Conservation (phyloP, 2,329 filamentous ascomycete species). For the Talaromyces sp. region DNA sequence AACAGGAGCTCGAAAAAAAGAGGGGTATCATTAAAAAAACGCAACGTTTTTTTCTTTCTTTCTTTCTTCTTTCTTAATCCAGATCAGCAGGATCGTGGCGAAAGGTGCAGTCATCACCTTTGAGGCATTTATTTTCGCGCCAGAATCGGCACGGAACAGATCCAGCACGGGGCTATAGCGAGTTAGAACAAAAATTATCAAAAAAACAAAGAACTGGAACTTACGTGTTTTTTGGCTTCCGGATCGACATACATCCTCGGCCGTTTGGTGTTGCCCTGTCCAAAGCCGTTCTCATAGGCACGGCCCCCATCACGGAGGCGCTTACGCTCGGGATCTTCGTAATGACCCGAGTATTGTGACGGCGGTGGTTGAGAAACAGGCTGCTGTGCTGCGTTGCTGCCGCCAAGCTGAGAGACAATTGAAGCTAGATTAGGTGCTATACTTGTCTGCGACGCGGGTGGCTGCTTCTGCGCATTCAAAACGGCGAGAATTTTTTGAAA, state of each 20-base stretch:
- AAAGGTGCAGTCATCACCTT: slow-evolving; percentile 50
- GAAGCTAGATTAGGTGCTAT: slow-evolving; percentile 31
- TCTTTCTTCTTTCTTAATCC: neutral
- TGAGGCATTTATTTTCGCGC: slow-evolving; percentile 50
- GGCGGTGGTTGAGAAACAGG: slow-evolving; percentile 15
- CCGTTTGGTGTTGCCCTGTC: slow-evolving; percentile 20
- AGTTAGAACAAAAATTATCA: neutral
- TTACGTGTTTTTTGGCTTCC: slow-evolving; percentile 35
- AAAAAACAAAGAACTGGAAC: slow-evolving; percentile 6
- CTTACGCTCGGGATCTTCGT: slow-evolving; percentile 40
- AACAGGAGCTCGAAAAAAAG: neutral
- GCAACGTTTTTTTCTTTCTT: neutral
- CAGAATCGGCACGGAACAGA: slow-evolving; percentile 50
- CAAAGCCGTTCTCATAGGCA: slow-evolving; percentile 28
- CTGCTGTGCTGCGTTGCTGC: slow-evolving; percentile 22
- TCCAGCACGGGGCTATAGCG: slow-evolving; percentile 37
- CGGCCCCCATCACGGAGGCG: slow-evolving; percentile 31
- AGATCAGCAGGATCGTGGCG: slow-evolving; percentile 36
- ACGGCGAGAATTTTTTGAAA: slow-evolving; percentile 36
- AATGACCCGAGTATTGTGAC: slow-evolving; percentile 17
- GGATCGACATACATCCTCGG: slow-evolving; percentile 27
- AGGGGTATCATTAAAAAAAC: neutral
- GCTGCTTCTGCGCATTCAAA: slow-evolving; percentile 32
- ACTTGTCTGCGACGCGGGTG: slow-evolving; percentile 22
- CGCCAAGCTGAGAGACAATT: slow-evolving; percentile 29